phyloP scores from a whole-genome alignment of 2,329 filamentous ascomycete genomes.

The Emergomyces africanus region DNA sequence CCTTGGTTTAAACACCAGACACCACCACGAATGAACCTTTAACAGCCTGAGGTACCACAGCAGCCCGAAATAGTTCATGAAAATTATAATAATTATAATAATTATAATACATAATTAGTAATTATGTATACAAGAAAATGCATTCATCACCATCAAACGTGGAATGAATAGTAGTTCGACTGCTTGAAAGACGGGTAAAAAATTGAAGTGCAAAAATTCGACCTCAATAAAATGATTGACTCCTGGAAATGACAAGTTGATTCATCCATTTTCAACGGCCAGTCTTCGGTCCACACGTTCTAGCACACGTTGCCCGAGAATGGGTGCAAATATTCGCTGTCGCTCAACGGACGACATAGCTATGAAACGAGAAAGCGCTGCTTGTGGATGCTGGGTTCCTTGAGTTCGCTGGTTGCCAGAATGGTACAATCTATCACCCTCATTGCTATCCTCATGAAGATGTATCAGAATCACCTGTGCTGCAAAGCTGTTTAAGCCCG shows the following conservation, averaged over 20 bases:
- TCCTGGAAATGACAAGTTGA: background rate
- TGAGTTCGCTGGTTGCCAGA: background rate
- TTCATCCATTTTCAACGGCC: conserved; percentile 15
- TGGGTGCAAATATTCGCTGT: conserved; percentile 34
- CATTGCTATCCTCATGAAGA: background rate
- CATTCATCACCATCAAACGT: background rate
- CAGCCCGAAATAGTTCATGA: background rate
- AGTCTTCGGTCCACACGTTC: conserved; percentile 38
- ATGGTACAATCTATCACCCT: background rate
- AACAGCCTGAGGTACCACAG: background rate
- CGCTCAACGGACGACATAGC: conserved; percentile 43
- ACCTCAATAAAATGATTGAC: background rate
- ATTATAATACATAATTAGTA: background rate
- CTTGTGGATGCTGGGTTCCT: conserved; percentile 13
- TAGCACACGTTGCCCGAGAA: conserved; percentile 47
- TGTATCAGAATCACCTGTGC: conserved; percentile 50
- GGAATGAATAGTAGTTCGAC: background rate
- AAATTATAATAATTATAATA: background rate
- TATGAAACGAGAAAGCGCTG: conserved; percentile 44
- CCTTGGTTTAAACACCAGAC: background rate
- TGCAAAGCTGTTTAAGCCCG: conserved; percentile 58
- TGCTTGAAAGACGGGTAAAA: background rate
- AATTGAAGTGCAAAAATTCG: background rate
- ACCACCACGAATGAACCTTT: background rate
- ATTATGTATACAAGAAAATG: background rate